Percentiles rank a stretch among this genome's conserved stretches.
phyloP scores from a whole-genome alignment of 2,329 filamentous ascomycete species.

The Bipolaris cookei region DNA sequence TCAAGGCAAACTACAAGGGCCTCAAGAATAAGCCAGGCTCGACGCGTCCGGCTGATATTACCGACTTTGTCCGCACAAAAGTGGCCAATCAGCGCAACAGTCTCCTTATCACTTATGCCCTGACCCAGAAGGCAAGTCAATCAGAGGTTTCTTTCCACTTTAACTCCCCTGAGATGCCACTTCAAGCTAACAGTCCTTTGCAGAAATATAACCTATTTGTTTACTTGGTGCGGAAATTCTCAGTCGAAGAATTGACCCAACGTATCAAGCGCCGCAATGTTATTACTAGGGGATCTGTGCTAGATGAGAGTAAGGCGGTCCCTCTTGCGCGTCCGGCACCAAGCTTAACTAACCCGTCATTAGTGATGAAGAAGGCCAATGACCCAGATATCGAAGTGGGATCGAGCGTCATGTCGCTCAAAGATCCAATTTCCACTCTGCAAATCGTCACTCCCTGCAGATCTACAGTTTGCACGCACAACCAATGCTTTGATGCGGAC shows the following conservation, averaged over 20 bases:
- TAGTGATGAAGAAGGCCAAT: constrained; percentile 79
- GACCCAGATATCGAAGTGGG: constrained; percentile 90
- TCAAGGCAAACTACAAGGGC: constrained; percentile 92
- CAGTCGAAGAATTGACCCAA: constrained; percentile 73
- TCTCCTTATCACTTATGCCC: constrained; percentile 86
- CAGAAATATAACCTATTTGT: constrained; percentile 63
- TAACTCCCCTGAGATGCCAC: neutral
- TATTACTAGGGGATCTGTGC: constrained; percentile 80
- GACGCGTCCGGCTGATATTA: constrained; percentile 92
- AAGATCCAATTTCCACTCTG: constrained; percentile 88
- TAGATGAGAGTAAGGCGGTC: constrained; percentile 72
- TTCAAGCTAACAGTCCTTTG: constrained; percentile 23
- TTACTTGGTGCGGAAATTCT: constrained; percentile 75
- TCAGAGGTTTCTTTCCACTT: constrained; percentile 36
- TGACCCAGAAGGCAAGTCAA: constrained; percentile 78
- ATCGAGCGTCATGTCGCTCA: constrained; percentile 86
- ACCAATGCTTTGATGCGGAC: constrained; percentile 92
- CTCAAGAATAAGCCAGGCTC: constrained; percentile 96
- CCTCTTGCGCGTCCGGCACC: neutral
- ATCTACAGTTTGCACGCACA: constrained; percentile 80
- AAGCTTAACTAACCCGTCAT: constrained; percentile 11
- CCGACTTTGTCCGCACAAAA: constrained; percentile 72
- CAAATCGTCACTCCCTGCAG: constrained; percentile 81
- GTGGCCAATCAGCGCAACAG: constrained; percentile 73
- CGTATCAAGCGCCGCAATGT: constrained; percentile 70